Conservation (phyloP, 169 alveolate species). For the Plasmodium knowlesi region DNA sequence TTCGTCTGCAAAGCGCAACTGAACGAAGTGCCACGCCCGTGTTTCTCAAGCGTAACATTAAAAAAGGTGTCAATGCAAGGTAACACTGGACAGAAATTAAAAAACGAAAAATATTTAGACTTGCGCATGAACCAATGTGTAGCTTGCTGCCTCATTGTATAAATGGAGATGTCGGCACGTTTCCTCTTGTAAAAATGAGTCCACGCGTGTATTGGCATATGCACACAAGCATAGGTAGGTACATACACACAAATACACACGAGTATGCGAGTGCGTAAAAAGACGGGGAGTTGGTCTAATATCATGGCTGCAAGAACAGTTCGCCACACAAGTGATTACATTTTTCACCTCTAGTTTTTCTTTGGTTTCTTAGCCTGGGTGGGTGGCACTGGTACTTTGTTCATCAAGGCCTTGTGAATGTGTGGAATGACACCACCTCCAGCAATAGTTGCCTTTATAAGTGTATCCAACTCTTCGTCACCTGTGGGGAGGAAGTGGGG, state of each 20-base stretch:
- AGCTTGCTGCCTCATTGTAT: background rate
- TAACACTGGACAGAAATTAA: slow-evolving; percentile 26
- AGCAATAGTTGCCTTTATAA: slow-evolving; percentile 98
- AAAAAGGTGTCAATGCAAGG: slow-evolving; percentile 20
- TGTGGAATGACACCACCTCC: slow-evolving; percentile 99
- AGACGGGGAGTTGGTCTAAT: background rate
- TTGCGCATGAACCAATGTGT: background rate
- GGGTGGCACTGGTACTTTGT: slow-evolving; percentile 87
- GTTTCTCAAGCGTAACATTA: background rate
- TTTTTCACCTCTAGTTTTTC: slow-evolving; percentile 49
- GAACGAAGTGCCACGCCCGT: slow-evolving; percentile 39
- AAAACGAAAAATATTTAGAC: slow-evolving; percentile 41
- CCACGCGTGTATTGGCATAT: background rate
- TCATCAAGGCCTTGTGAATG: slow-evolving; percentile 95
- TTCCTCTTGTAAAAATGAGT: background rate
- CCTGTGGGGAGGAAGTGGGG: slow-evolving; percentile 87
- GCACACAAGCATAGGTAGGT: slow-evolving; percentile 7
- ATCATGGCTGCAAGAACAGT: background rate
- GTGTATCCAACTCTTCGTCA: slow-evolving; percentile 98
- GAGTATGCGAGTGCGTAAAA: background rate
- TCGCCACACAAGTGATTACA: background rate
- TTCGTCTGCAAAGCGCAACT: background rate
- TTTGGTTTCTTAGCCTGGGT: slow-evolving; percentile 81
- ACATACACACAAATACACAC: background rate
- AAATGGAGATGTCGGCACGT: background rate